A percentile compares a stretch with the other conserved stretches of the same genome.
phyloP scores from a whole-genome alignment of 129 eudicot species.

The Oenanthe sinensis region DNA sequence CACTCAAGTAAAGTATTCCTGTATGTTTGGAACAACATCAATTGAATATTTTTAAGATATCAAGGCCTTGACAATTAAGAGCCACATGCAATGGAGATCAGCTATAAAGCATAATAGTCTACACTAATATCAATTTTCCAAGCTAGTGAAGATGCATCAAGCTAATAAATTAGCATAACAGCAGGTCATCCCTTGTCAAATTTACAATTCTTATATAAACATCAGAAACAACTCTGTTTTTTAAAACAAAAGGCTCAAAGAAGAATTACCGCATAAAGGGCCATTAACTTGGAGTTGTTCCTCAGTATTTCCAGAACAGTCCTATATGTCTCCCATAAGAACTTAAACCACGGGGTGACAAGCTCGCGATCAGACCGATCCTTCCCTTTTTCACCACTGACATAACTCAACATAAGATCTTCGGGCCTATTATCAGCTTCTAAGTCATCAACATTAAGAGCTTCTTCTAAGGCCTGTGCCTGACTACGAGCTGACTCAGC shows the following conservation, averaged over 20 bases:
- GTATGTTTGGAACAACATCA: background rate
- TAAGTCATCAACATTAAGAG: conserved; percentile 85
- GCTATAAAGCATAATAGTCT: background rate
- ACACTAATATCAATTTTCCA: background rate
- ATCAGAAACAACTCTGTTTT: background rate
- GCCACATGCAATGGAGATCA: background rate
- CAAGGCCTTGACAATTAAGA: too few species aligned
- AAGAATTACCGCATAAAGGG: conserved; percentile 60
- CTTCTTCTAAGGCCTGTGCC: conserved; percentile 87
- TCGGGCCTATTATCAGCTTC: conserved; percentile 97
- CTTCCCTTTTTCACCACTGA: conserved; percentile 91
- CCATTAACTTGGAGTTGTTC: conserved; percentile 81
- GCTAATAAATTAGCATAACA: background rate
- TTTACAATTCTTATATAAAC: background rate
- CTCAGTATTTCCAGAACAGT: conserved; percentile 77
- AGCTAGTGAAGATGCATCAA: background rate
- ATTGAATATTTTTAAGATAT: background rate
- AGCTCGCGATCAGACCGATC: conserved; percentile 93
- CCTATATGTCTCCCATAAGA: conserved; percentile 89
- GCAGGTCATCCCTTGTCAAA: background rate
- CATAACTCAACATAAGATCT: conserved; percentile 90
- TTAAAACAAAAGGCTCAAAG: background rate
- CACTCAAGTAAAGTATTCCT: background rate
- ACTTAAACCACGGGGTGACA: conserved; percentile 93
- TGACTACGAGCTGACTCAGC: conserved; percentile 91